Percentiles rank a stretch among this genome's conserved stretches.
Evolutionary conservation across 176 grass and related monocot genomes (phyloP).

Genomic region (Aegilops sharonensis): DNA sequence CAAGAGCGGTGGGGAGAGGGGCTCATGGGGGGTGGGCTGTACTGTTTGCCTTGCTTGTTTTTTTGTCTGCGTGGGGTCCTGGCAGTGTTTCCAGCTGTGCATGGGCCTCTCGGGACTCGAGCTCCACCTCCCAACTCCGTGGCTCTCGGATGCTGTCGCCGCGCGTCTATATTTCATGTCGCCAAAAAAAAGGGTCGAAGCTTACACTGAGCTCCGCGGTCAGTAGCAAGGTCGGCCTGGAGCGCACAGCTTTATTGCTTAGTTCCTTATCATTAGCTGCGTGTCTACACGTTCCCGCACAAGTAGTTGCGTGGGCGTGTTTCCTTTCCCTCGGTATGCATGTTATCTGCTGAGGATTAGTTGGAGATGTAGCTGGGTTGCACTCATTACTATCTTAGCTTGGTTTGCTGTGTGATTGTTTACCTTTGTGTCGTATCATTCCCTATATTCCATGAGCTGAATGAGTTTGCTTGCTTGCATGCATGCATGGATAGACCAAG

Average conservation of each 20-base stretch:
- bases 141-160: not conserved
- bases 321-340: not conserved
- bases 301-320: not conserved
- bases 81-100: constrained; percentile 34
- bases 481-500: not conserved
- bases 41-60: constrained; percentile 32
- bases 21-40: not conserved
- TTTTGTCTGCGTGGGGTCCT: constrained; percentile 23
- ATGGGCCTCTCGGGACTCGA: constrained; percentile 17
- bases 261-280: not conserved
- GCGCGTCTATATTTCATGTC: constrained; percentile 49
- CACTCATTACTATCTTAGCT: not conserved
- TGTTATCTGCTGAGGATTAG: not conserved
- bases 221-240: not conserved
- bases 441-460: constrained; percentile 42
- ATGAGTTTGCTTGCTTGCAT: not conserved
- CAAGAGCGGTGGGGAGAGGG: not conserved
- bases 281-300: not conserved
- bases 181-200: not conserved
- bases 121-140: not conserved
- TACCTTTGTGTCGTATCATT: not conserved
- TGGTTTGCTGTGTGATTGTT: not conserved
- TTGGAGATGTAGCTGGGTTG: not conserved
- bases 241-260: not conserved
- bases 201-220: not conserved